Percentiles rank a stretch among this genome's conserved stretches.
Evolutionary conservation across 2,329 filamentous ascomycete genomes (phyloP).

Genomic region (Colletotrichum liaoningense): DNA sequence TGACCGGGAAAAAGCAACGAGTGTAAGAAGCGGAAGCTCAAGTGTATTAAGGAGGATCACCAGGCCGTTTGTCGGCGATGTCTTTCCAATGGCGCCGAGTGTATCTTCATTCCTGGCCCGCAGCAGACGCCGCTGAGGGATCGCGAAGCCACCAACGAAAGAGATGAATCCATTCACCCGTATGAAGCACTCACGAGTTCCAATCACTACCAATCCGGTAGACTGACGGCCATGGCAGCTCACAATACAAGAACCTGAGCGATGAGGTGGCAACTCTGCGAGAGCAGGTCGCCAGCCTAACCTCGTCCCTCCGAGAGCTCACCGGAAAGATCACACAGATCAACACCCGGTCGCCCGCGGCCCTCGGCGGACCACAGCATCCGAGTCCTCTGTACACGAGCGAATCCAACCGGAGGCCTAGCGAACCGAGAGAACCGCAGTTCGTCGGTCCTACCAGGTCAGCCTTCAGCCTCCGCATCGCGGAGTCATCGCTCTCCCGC

Average conservation of each 20-base stretch:
- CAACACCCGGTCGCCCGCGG: slow-evolving; percentile 9
- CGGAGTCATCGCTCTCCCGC: slow-evolving; percentile 47
- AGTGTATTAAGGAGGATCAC: slow-evolving; percentile 46
- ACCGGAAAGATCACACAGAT: slow-evolving; percentile 38
- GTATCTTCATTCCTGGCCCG: slow-evolving; percentile 41
- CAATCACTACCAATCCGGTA: not conserved
- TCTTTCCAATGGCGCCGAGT: slow-evolving; percentile 40
- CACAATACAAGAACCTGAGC: slow-evolving; percentile 38
- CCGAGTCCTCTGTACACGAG: slow-evolving; percentile 25
- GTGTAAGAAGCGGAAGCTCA: slow-evolving; percentile 55
- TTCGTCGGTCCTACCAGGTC: slow-evolving; percentile 51
- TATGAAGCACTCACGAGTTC: not conserved
- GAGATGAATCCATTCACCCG: slow-evolving; percentile 39
- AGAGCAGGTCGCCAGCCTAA: slow-evolving; percentile 44
- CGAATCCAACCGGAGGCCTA: slow-evolving; percentile 19
- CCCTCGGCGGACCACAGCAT: slow-evolving; percentile 18
- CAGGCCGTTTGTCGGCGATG: slow-evolving; percentile 46
- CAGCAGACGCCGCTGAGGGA: slow-evolving; percentile 22
- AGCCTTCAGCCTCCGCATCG: slow-evolving; percentile 48
- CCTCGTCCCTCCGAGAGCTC: slow-evolving; percentile 42
- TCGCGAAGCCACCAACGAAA: slow-evolving; percentile 37
- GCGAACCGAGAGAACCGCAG: slow-evolving; percentile 45
- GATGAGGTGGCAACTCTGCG: slow-evolving; percentile 45
- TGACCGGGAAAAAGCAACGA: slow-evolving; percentile 43
- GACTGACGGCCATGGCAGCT: not conserved